phyloP scores from a whole-genome alignment of 768 basidiomycete genomes.

The Boletus rubescentipes region DNA sequence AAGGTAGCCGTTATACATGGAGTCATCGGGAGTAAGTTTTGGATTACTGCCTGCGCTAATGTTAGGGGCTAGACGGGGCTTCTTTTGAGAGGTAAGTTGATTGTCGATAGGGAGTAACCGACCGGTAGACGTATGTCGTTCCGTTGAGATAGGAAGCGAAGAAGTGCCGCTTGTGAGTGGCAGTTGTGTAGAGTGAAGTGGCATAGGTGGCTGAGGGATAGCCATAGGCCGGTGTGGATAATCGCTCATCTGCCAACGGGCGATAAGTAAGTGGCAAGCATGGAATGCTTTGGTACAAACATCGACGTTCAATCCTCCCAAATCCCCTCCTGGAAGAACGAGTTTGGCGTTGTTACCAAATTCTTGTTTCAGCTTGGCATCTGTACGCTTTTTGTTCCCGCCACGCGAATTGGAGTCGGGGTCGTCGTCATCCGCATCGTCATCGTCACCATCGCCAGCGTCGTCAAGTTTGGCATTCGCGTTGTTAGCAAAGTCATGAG shows the following conservation, averaged over 20 bases:
- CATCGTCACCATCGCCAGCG: slow-evolving; percentile 41
- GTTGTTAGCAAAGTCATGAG: slow-evolving; percentile 48
- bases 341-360: slow-evolving; percentile 23
- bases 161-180: slow-evolving; percentile 18
- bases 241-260: slow-evolving; percentile 23
- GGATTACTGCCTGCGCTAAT: slow-evolving; percentile 19
- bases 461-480: slow-evolving; percentile 34
- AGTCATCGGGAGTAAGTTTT: slow-evolving; percentile 29
- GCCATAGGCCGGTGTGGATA: slow-evolving; percentile 33
- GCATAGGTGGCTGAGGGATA: slow-evolving; percentile 35
- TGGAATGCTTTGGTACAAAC: slow-evolving; percentile 15
- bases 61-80: slow-evolving; percentile 29
- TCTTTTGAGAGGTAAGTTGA: slow-evolving; percentile 28
- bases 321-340: slow-evolving; percentile 16
- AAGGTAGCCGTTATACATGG: slow-evolving; percentile 32
- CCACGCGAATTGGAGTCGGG: slow-evolving; percentile 25
- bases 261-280: neutral
- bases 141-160: slow-evolving; percentile 35
- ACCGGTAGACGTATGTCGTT: slow-evolving; percentile 34
- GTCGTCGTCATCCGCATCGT: slow-evolving; percentile 33
- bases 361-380: slow-evolving; percentile 32
- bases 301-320: slow-evolving; percentile 22
- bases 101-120: slow-evolving; percentile 29
- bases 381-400: slow-evolving; percentile 21
- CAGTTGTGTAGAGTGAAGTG: slow-evolving; percentile 29